These are phyloP conservation scores for Leptoxyphium fumago DNA, from an alignment of 2,329 filamentous ascomycete species.

Conservation along the genomic window DNA sequence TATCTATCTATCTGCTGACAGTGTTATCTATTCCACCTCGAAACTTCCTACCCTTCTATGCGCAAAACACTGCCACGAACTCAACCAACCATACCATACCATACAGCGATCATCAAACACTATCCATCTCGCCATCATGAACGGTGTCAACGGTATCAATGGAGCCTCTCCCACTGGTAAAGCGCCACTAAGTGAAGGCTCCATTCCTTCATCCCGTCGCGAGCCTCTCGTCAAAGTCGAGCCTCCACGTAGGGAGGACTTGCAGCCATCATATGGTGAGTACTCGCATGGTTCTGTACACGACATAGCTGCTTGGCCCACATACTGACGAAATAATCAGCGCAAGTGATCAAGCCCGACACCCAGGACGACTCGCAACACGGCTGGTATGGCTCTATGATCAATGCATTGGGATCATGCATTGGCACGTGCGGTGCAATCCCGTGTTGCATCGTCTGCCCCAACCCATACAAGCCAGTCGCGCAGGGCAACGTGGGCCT, in stretches of 20 bases:
- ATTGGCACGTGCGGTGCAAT: constrained; percentile 73
- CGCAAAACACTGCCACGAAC: too few species aligned
- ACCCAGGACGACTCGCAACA: constrained; percentile 51
- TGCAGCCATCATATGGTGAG: constrained; percentile 57
- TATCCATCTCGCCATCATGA: constrained; percentile 12
- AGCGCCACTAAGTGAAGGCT: constrained; percentile 16
- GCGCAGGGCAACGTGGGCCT: constrained; percentile 87
- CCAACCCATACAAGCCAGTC: constrained; percentile 91
- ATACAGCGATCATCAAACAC: too few species aligned
- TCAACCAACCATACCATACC: too few species aligned
- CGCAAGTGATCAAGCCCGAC: constrained; percentile 46
- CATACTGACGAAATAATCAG: constrained; percentile 21
- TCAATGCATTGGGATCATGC: constrained; percentile 58
- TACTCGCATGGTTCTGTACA: background rate
- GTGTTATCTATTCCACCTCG: too few species aligned
- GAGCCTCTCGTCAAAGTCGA: constrained; percentile 44
- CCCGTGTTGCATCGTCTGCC: constrained; percentile 81
- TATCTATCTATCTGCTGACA: background rate
- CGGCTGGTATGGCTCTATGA: constrained; percentile 69
- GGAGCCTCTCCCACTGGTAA: constrained; percentile 20
- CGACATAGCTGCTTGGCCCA: too few species aligned
- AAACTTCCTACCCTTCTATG: too few species aligned
- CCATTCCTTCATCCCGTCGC: constrained; percentile 2
- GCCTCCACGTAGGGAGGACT: constrained; percentile 66
- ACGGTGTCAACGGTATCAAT: constrained; percentile 5